These are phyloP conservation scores for Blastobotrys chiropterorum DNA, from an alignment of 805 yeast genomes.

Conservation along the genomic window DNA sequence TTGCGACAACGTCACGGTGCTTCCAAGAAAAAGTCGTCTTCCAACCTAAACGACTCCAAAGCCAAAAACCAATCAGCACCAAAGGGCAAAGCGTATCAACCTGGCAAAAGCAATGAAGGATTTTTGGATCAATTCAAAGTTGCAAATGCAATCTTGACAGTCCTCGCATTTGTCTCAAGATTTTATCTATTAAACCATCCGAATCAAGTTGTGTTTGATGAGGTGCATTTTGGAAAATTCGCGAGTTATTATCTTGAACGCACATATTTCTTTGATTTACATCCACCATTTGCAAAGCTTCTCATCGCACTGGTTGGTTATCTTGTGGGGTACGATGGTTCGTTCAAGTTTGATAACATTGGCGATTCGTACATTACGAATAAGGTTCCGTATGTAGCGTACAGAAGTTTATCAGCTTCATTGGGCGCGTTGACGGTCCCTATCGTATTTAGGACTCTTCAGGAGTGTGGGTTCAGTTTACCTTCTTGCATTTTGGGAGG, in stretches of 20 bases:
- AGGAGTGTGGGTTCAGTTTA: slow-evolving; percentile 74
- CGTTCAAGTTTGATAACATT: slow-evolving; percentile 82
- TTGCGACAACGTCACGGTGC: slow-evolving; percentile 2
- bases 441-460: slow-evolving; percentile 73
- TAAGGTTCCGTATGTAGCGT: slow-evolving; percentile 80
- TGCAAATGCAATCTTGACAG: slow-evolving; percentile 43
- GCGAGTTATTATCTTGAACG: slow-evolving; percentile 64
- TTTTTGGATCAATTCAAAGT: neutral
- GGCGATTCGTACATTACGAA: slow-evolving; percentile 76
- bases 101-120: neutral
- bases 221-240: slow-evolving; percentile 44
- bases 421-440: slow-evolving; percentile 82
- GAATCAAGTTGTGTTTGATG: slow-evolving; percentile 57
- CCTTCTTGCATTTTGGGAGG: slow-evolving; percentile 76
- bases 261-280: slow-evolving; percentile 91
- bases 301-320: slow-evolving; percentile 87
- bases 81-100: neutral
- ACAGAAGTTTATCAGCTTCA: slow-evolving; percentile 72
- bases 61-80: neutral
- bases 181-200: slow-evolving; percentile 69
- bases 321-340: slow-evolving; percentile 85
- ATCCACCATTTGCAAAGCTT: slow-evolving; percentile 96
- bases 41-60: neutral
- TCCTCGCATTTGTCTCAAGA: slow-evolving; percentile 64
- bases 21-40: neutral